Base-by-base conservation (phyloP, 768 basidiomycete genomes). In the Daedaleopsis nitida region DNA sequence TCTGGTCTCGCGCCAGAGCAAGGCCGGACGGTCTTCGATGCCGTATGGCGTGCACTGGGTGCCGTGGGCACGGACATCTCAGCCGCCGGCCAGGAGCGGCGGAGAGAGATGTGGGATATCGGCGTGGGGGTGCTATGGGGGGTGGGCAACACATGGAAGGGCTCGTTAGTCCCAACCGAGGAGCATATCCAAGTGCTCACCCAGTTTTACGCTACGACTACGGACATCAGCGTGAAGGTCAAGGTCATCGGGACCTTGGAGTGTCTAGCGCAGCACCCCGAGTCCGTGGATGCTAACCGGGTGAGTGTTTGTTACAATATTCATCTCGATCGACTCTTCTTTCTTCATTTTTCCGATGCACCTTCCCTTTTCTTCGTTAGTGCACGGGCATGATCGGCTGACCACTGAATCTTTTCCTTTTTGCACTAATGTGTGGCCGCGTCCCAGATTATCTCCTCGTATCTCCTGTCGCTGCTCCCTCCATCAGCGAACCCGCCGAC, bases 41-140 rank as follows among this genome's bases (percentile, higher is more conserved):
- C 78, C 55, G 72, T 89, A 14, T 93, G 91, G 92, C 66, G 72
- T 32, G 81, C 88, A 17, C 76, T 92, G 42, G 74, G 74, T 11
- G 76, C 78, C 17, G 80, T 88, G 2, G 89, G 89, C 23, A 83
- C 82, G 55, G 81, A 88, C 51, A 78, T 76, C 34, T 70, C 76
- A 6, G 81, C 80, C 3, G 72, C 81, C 2, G 88, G 88, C 6
- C 86, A 90, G 68, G 91, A 91, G 69, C 77, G 82, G 58, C 80
- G 88, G 63, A 78, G 78, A 63, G 88, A 92, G 57, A 82, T 94
- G 72, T 93, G 95, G 87, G 83, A 89, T 57, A 80, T 88, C 51
- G 88, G 85, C 11, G 79, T 90, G 1, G 94, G 94, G 7, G 92
- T 91, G 38, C 79, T 95, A 6, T 95, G 94, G 94, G 94, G 93